These are phyloP conservation scores for Nitzschia palea DNA, from an alignment of 108 stramenopile species.

Conservation along the genomic window DNA sequence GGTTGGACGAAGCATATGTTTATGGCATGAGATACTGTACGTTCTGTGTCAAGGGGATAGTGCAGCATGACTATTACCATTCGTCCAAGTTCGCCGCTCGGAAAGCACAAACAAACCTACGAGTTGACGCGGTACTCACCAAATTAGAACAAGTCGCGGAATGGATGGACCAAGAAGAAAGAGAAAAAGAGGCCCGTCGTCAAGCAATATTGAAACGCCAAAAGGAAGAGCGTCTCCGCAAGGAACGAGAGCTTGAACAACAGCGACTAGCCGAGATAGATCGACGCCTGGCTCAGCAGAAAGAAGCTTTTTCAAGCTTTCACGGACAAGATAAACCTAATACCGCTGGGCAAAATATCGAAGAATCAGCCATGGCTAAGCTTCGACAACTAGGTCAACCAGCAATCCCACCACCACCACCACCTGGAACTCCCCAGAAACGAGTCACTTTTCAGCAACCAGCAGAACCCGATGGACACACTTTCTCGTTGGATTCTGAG, in stretches of 20 bases:
- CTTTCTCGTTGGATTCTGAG: neutral
- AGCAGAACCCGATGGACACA: slow-evolving; percentile 35
- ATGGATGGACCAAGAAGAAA: slow-evolving; percentile 77
- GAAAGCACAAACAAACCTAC: slow-evolving; percentile 43
- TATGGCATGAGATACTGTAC: slow-evolving; percentile 75
- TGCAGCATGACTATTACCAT: slow-evolving; percentile 75
- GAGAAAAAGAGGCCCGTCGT: slow-evolving; percentile 38
- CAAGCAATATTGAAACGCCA: slow-evolving; percentile 40
- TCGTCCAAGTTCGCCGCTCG: slow-evolving; percentile 31
- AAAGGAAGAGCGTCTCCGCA: slow-evolving; percentile 46
- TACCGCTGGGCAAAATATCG: neutral
- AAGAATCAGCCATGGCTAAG: slow-evolving; percentile 43
- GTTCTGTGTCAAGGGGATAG: slow-evolving; percentile 67
- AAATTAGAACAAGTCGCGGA: slow-evolving; percentile 70
- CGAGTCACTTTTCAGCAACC: slow-evolving; percentile 11
- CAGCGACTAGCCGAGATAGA: slow-evolving; percentile 25
- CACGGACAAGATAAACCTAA: neutral
- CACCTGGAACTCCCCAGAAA: neutral
- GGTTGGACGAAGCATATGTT: slow-evolving; percentile 77
- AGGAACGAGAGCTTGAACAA: slow-evolving; percentile 33
- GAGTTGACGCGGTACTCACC: slow-evolving; percentile 57
- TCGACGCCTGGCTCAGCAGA: slow-evolving; percentile 17
- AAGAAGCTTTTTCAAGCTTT: neutral
- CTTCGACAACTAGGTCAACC: slow-evolving; percentile 36
- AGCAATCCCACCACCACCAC: slow-evolving; percentile 11